These are phyloP conservation scores for Pleurotus giganteus DNA, from an alignment of 768 basidiomycete species.

Conservation along the genomic window DNA sequence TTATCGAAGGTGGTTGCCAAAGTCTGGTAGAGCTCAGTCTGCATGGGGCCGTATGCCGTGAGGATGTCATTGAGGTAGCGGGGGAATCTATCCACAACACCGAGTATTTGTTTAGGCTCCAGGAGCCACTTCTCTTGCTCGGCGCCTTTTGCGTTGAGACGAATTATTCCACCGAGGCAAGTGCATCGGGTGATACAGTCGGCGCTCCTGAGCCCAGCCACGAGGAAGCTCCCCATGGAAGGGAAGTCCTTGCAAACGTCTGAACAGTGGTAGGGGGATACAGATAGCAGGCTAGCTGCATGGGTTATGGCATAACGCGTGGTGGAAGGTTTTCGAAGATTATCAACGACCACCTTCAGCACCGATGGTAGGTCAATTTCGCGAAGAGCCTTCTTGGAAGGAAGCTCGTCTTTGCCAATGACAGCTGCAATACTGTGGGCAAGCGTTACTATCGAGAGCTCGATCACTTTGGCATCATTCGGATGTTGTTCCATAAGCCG, in stretches of 20 bases:
- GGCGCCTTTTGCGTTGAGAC: slow-evolving; percentile 40
- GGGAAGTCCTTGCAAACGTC: slow-evolving; percentile 43
- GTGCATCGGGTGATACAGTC: slow-evolving; percentile 52
- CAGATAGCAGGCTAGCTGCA: slow-evolving; percentile 44
- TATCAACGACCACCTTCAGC: slow-evolving; percentile 39
- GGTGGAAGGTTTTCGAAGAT: slow-evolving; percentile 40
- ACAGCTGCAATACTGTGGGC: slow-evolving; percentile 50
- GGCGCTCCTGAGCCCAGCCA: slow-evolving; percentile 52
- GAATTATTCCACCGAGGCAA: slow-evolving; percentile 53
- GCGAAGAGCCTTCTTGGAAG: slow-evolving; percentile 34
- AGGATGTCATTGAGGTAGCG: slow-evolving; percentile 43
- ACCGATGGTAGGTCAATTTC: slow-evolving; percentile 42
- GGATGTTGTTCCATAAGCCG: slow-evolving; percentile 43
- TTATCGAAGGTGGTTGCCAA: slow-evolving; percentile 39
- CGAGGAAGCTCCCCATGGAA: slow-evolving; percentile 45
- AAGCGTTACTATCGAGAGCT: slow-evolving; percentile 49
- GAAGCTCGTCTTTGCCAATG: slow-evolving; percentile 32
- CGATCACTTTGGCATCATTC: slow-evolving; percentile 47
- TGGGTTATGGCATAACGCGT: slow-evolving; percentile 48
- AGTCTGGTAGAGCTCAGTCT: slow-evolving; percentile 47
- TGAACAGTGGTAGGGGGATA: slow-evolving; percentile 41
- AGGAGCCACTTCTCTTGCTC: slow-evolving; percentile 44
- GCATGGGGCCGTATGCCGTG: slow-evolving; percentile 43
- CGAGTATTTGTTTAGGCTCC: slow-evolving; percentile 49
- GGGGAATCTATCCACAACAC: slow-evolving; percentile 40